Evolutionary conservation across 805 yeast species (phyloP).

Genomic region (Candida bentonensis): DNA sequence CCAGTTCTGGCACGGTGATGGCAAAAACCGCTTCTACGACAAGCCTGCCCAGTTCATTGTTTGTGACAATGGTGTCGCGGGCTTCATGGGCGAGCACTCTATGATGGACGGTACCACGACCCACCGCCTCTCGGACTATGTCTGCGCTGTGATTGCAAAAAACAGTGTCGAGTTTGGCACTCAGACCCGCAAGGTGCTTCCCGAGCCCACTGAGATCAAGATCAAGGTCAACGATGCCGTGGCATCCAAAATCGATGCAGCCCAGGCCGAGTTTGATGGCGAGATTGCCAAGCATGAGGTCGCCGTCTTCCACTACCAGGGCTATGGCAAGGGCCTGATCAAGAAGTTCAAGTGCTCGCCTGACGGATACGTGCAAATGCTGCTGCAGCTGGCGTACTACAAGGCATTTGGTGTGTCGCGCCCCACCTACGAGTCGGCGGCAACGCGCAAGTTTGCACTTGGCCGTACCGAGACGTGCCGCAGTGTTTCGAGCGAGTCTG

Average conservation of each 20-base stretch:
- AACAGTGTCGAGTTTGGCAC: constrained; percentile 27
- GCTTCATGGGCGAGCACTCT: constrained; percentile 93
- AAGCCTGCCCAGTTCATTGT: constrained; percentile 81
- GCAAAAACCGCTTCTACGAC: constrained; percentile 79
- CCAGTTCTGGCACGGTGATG: constrained; percentile 92
- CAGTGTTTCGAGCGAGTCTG: constrained; percentile 60
- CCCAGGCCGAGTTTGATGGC: constrained; percentile 40
- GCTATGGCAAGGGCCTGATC: constrained; percentile 76
- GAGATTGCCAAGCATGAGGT: constrained; percentile 59
- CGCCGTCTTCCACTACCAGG: constrained; percentile 65
- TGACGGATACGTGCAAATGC: constrained; percentile 83
- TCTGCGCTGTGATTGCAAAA: constrained; percentile 42
- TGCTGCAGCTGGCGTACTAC: constrained; percentile 81
- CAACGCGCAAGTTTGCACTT: constrained; percentile 73
- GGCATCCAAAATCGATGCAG: constrained; percentile 37
- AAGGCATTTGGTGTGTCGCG: constrained; percentile 65
- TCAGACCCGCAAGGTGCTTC: constrained; percentile 10
- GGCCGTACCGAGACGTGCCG: constrained; percentile 96
- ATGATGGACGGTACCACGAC: constrained; percentile 98
- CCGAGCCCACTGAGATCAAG: constrained; percentile 23
- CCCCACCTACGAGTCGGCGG: constrained; percentile 93
- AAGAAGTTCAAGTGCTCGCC: constrained; percentile 80
- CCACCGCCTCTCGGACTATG: constrained; percentile 66
- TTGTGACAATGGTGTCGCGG: constrained; percentile 72
- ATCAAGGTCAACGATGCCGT: constrained; percentile 46